Percentiles rank a stretch among this genome's conserved stretches.
Evolutionary conservation across 371 early-diverging fungal genomes (phyloP).

Genomic region (Syncephalastrum contaminatum): DNA sequence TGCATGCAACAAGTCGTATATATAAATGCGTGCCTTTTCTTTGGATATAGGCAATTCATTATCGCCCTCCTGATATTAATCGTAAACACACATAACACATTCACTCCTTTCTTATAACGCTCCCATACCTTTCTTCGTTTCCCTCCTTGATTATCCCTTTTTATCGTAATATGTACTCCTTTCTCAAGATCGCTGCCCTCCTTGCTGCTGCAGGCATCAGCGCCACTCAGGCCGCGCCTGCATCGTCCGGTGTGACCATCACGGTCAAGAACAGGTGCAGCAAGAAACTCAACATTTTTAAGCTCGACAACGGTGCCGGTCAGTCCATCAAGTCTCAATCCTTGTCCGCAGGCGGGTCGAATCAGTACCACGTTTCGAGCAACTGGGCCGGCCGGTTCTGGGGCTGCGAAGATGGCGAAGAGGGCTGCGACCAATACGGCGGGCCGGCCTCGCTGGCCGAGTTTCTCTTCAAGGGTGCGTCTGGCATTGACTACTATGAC

Average conservation of each 20-base stretch:
- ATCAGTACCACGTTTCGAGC: conserved; percentile 1
- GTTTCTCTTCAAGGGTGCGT: conserved; percentile 20
- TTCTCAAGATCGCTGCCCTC: too few species aligned
- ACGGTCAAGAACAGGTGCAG: conserved; percentile 38
- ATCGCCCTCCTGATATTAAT: too few species aligned
- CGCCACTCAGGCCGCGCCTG: too few species aligned
- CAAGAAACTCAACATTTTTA: conserved; percentile 24
- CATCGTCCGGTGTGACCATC: conserved; percentile 19
- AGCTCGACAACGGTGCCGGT: conserved; percentile 28
- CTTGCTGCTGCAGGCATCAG: too few species aligned
- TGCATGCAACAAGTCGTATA: too few species aligned
- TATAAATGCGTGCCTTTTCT: too few species aligned
- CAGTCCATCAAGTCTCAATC: background rate
- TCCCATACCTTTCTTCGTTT: too few species aligned
- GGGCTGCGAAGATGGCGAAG: conserved; percentile 26
- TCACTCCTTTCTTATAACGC: too few species aligned
- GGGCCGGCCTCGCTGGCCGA: conserved; percentile 36
- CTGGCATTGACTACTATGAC: conserved; percentile 35
- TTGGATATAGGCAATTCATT: too few species aligned
- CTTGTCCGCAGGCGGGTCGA: conserved; percentile 7
- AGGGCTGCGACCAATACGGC: conserved; percentile 18
- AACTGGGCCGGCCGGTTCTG: conserved; percentile 37
- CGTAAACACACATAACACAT: too few species aligned
- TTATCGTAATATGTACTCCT: too few species aligned
- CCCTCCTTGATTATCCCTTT: too few species aligned